A percentile compares a stretch with the other conserved stretches of the same genome.
phyloP scores from a whole-genome alignment of 371 early-diverging fungal genomes.

The Chytridiales sp. region DNA sequence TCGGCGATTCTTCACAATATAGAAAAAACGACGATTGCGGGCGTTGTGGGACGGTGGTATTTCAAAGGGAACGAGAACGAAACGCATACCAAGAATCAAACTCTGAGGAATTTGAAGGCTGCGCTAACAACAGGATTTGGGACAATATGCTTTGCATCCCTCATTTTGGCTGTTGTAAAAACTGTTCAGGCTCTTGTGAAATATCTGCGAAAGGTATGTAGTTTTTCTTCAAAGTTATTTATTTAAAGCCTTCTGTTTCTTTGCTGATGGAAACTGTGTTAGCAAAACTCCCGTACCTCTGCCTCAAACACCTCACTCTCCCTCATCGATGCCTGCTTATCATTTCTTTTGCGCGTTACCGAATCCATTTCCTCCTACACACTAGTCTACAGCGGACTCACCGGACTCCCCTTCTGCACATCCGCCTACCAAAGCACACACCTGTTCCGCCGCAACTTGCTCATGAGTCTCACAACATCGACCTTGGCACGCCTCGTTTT shows the following conservation, averaged over 20 bases:
- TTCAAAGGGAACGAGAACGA: slow-evolving; percentile 31
- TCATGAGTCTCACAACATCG: slow-evolving; percentile 58
- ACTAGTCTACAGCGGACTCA: slow-evolving; percentile 69
- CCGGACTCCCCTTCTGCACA: slow-evolving; percentile 61
- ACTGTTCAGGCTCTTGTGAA: slow-evolving; percentile 50
- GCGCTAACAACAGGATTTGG: slow-evolving; percentile 69
- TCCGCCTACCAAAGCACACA: slow-evolving; percentile 65
- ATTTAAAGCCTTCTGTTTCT: background rate
- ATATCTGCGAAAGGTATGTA: slow-evolving; percentile 34
- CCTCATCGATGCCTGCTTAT: slow-evolving; percentile 26
- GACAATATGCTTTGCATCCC: slow-evolving; percentile 64
- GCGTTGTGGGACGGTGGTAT: slow-evolving; percentile 78
- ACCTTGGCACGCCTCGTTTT: slow-evolving; percentile 32
- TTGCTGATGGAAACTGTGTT: slow-evolving; percentile 1
- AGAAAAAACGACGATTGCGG: slow-evolving; percentile 67
- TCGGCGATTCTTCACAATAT: slow-evolving; percentile 65
- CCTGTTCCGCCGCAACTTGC: slow-evolving; percentile 69
- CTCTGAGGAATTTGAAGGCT: slow-evolving; percentile 30
- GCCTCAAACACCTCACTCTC: slow-evolving; percentile 11
- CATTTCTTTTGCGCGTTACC: slow-evolving; percentile 34
- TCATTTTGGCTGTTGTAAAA: slow-evolving; percentile 66
- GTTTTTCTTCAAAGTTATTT: background rate
- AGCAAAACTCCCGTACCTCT: slow-evolving; percentile 11
- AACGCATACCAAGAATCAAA: slow-evolving; percentile 30
- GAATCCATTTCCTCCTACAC: slow-evolving; percentile 70